Evolutionary conservation across 1,284 basidiomycete species (phyloP), one percentile per base, ranked within the genome.

Genomic region (Irpex sp.): DNA sequence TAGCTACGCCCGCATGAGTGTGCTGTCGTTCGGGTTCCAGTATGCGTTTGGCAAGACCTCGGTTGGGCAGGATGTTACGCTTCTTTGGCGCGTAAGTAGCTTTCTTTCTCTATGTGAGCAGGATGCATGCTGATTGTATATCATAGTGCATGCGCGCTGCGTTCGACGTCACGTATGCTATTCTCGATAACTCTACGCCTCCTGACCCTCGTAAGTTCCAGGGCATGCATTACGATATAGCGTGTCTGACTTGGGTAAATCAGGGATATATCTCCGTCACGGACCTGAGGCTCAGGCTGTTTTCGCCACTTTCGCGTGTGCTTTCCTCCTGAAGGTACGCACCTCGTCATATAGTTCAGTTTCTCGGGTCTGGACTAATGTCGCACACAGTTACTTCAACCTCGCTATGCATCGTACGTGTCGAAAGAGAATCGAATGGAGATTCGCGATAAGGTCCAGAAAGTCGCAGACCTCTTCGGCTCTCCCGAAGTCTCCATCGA

Each of bases 251-350:
- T 56, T 39, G 48, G 39, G 7, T 62, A 5, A 28, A 14, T 5
- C 63, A 85, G 84, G 80, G 62, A 75, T 81, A 36, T 86, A 83
- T 66, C 78, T 91, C 59, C 81, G 87, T 3, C 89, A 93, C 68
- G 91, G 90, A 0, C 90, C 91, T 1, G 91, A 93, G 69, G 86
- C 88, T 1, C 90, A 94, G 66, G 88, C 87, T 63, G 85, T 94
- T 21, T 92, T 93, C 67, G 82, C 90, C n/a, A 89, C 89, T 0
- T 94, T 94, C 65, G 91, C 91, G 5, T 86, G 88, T 18, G 86
- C 90, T 1, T 92, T 92, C 75, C 76, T 92, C 12, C 82, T 92
- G 64, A 91, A 91, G 78, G 88, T 87, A 67, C 45, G 74, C 8
- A 18, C 6, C 12, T 8, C 14, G 18, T n/a, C 42, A 21, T 42